These are phyloP conservation scores for Mycena vulgaris DNA, from an alignment of 768 basidiomycete genomes.

Conservation along the genomic window DNA sequence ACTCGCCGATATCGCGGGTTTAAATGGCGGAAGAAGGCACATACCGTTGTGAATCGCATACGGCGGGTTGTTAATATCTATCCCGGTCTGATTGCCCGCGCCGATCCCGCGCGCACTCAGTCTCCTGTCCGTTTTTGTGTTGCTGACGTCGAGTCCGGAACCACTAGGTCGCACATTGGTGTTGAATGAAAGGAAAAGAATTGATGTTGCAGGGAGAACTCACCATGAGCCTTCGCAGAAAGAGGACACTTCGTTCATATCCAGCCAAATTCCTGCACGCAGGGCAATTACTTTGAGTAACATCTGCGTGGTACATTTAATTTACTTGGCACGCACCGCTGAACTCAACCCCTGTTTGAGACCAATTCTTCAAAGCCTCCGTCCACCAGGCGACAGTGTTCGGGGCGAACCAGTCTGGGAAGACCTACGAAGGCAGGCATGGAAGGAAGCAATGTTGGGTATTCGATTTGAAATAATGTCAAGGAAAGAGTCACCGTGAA, in stretches of 20 bases:
- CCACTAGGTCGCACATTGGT: constrained; percentile 57
- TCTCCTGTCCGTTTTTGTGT: constrained; percentile 51
- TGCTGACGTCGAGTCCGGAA: constrained; percentile 68
- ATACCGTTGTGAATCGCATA: constrained; percentile 82
- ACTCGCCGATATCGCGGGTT: constrained; percentile 21
- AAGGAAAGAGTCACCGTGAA: constrained; percentile 23
- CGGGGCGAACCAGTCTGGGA: constrained; percentile 73
- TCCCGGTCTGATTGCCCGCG: constrained; percentile 61
- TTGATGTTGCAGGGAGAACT: constrained; percentile 29
- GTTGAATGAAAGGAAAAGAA: constrained; percentile 25
- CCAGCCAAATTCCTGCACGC: constrained; percentile 75
- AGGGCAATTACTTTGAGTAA: constrained; percentile 25
- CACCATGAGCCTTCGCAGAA: constrained; percentile 76
- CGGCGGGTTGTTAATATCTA: constrained; percentile 71
- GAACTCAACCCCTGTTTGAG: constrained; percentile 63
- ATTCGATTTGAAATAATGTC: constrained; percentile 18
- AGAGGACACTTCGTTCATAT: constrained; percentile 77
- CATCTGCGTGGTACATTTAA: constrained; percentile 18
- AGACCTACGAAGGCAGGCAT: constrained; percentile 58
- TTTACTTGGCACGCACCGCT: constrained; percentile 22
- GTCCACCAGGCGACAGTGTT: constrained; percentile 73
- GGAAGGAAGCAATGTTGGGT: constrained; percentile 20
- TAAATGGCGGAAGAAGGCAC: constrained; percentile 34
- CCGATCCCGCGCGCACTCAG: constrained; percentile 64
- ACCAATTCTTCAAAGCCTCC: constrained; percentile 72